phyloP scores from a whole-genome alignment of 2,329 filamentous ascomycete genomes.

The Fusarium sp. region DNA sequence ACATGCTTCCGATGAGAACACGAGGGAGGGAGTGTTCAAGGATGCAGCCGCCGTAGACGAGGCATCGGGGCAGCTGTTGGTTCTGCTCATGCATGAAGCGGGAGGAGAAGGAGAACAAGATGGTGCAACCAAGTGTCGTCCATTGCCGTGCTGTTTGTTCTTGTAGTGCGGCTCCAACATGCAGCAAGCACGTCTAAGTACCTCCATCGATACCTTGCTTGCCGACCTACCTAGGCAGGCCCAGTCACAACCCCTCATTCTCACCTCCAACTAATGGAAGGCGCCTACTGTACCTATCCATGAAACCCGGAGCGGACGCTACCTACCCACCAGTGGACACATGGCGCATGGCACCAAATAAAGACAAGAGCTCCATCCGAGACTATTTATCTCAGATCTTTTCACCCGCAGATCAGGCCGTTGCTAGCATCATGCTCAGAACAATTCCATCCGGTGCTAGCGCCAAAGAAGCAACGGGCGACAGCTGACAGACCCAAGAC shows the following conservation, averaged over 20 bases:
- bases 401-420: conserved; percentile 19
- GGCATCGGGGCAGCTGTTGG: conserved; percentile 11
- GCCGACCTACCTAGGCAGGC: too few relatives aligned
- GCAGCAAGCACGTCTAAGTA: conserved; percentile 6
- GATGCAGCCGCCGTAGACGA: conserved; percentile 18
- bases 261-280: neutral
- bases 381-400: conserved; percentile 15
- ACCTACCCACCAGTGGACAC: neutral
- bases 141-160: conserved; percentile 10
- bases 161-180: conserved; percentile 34
- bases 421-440: conserved; percentile 18
- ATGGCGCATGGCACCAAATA: conserved; percentile 1
- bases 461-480: conserved; percentile 30
- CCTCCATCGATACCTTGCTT: neutral
- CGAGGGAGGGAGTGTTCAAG: conserved; percentile 21
- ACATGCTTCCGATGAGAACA: conserved; percentile 32
- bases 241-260: conserved; percentile 34
- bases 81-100: conserved; percentile 9
- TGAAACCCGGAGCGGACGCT: conserved; percentile 25
- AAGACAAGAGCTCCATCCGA: neutral
- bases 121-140: conserved; percentile 5
- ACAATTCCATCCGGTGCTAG: conserved; percentile 26
- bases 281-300: neutral
- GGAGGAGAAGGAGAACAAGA: neutral
- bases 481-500: conserved; percentile 19